Base-by-base conservation (phyloP, 2,329 filamentous ascomycete genomes). In the Sporothrix phasma region DNA sequence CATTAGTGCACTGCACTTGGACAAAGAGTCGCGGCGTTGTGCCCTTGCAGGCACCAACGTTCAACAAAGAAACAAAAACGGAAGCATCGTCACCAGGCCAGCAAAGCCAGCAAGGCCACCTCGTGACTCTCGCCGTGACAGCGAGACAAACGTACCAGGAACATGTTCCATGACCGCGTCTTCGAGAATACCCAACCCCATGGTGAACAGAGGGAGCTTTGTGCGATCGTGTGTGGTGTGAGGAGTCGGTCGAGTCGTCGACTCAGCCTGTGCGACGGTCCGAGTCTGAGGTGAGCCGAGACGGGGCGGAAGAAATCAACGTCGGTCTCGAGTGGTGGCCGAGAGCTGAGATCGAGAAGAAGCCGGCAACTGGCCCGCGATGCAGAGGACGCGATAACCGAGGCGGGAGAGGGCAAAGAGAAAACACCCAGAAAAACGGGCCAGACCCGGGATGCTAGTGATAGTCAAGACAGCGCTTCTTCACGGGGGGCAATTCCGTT, bases 121-220 rank as follows among this genome's bases (percentile, higher is more conserved):
- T 17, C 24, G 2, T 2, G 15, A n/a, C 3, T 3, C 10, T 5
- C 19, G 24, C 39, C 51, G n/a, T n/a, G 51, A 41, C n/a, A n/a
- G 15, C 15, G 24, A 51, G 13, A 43, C 19, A 31, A n/a, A 66
- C 79, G 72, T 78, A 92, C 89, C 90, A 66, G 90, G 90, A 66
- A 93, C 89, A 74, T 89, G 82, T 70, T 84, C 81, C 69, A 85
- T 80, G 70, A 80, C 79, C 71, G 73, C 79, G 71, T 88, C 84
- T 70, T 92, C 85, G 65, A 94, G 80, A 65, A 95, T 84, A 61
- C 89, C 88, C 67, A 94, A 80, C 51, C 86, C 85, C 87, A 88
- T 89, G 63, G 45, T 41, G 56, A 49, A 10, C 8, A 49, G 34
- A 31, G 60, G n/a, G 29, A 5, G 45, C 7, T 13, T 17, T 53